phyloP scores from a whole-genome alignment of 345 rosid genomes.

The Syzygium aqueum region DNA sequence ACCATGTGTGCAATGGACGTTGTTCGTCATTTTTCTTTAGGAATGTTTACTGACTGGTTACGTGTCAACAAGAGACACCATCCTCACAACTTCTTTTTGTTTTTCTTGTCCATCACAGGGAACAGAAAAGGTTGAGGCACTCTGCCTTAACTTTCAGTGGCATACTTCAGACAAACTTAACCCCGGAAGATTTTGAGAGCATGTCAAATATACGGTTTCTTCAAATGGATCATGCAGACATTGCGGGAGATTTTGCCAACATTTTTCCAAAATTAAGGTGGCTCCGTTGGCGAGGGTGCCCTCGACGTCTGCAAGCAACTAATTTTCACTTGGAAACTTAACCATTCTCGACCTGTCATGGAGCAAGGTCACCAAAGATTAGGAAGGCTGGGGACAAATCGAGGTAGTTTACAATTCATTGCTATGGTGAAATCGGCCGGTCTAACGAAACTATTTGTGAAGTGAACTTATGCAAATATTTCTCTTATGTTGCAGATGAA shows the following conservation, averaged over 20 bases:
- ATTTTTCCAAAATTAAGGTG: not conserved
- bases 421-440: not conserved
- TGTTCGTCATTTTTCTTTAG: not conserved
- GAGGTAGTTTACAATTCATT: not conserved
- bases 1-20: not conserved
- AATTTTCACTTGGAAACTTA: not conserved
- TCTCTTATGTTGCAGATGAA: not conserved
- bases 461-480: not conserved
- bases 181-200: not conserved
- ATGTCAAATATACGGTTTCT: not conserved
- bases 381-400: not conserved
- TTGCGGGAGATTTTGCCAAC: not conserved
- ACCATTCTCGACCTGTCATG: not conserved
- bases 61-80: not conserved
- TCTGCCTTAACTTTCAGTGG: not conserved
- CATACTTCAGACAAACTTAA: not conserved
- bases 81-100: not conserved
- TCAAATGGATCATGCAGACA: not conserved
- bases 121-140: not conserved
- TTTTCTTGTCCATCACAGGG: not conserved
- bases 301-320: not conserved
- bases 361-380: not conserved
- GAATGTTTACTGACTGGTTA: not conserved
- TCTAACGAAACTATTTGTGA: fast-evolving
- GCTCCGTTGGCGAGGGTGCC: not conserved